Base-by-base conservation (phyloP, 345 rosid species). In the Boechera divaricarpa region DNA sequence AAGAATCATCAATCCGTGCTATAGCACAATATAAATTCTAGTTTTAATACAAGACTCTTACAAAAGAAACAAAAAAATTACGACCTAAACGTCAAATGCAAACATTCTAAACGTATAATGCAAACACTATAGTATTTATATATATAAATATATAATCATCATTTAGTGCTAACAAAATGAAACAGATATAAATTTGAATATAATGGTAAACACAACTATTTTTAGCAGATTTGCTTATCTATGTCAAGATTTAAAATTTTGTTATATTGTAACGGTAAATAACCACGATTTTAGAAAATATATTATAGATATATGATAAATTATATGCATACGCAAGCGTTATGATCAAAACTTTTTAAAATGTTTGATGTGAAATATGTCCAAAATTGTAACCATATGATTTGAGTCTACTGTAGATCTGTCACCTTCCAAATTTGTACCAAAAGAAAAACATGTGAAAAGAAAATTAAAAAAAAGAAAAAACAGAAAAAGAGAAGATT, bases 311-410 rank as follows among this genome's bases (percentile, higher is more conserved):
- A 48, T 31, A 28, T 49, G 53, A 61, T 47, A 75, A 38, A 54
- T 6, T 45, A 18, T 36, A 47, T 55, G 66, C 54, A 77, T 36
- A 64, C 44, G 71, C 71, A 63, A 70, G 72, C 76, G 81, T 70
- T 70, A 63, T 70, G 76, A 72, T 72, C 62, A 78, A 78, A 65
- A 41, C 41, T 18, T 48, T 71, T 57, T 28, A n/a, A 3, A 58
- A 71, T 57, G 74, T 51, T 72, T 78, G 81, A 78, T 66, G 81
- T 78, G 77, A 78, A 60, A 72, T 72, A 78, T 78, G 77, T 72
- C 77, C 73, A 78, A 66, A 72, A 72, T 72, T 72, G 73, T 78
- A 66, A 72, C 77, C 73, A 72, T 65, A 72, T 59, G 68, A 72
- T 66, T 72, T 66, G 57, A 48, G 73, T 59, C 0, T 66, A 72